Percentiles rank a stretch among this genome's conserved stretches.
These are phyloP conservation scores for Suhomyces sp. DNA, from an alignment of 805 yeast species.

Conservation along the genomic window DNA sequence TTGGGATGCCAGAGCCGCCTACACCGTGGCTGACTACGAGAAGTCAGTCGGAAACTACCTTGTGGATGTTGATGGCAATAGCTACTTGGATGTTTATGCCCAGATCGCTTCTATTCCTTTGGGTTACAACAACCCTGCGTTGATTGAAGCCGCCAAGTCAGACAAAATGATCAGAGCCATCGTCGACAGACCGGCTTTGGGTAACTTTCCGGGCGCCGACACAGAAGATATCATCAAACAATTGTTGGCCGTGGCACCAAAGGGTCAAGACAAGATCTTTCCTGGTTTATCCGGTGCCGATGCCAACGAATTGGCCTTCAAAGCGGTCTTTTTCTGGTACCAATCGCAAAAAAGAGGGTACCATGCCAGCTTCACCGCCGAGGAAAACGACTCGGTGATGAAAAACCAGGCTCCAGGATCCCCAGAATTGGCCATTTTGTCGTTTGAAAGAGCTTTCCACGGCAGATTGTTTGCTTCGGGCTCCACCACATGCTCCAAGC, in stretches of 20 bases:
- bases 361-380: constrained; percentile 54
- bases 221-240: constrained; percentile 53
- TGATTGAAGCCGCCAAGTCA: constrained; percentile 64
- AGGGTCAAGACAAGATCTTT: constrained; percentile 74
- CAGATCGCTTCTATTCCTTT: constrained; percentile 84
- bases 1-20: constrained; percentile 69
- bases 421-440: constrained; percentile 79
- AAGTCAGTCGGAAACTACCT: constrained; percentile 78
- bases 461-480: constrained; percentile 93
- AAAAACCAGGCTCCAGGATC: constrained; percentile 82
- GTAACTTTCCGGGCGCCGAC: constrained; percentile 53
- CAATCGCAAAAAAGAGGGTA: constrained; percentile 67
- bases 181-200: constrained; percentile 81
- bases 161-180: constrained; percentile 70
- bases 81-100: constrained; percentile 69
- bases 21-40: constrained; percentile 72
- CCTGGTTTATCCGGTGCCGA: constrained; percentile 82
- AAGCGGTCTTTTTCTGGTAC: constrained; percentile 83
- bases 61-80: constrained; percentile 77
- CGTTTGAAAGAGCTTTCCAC: constrained; percentile 88
- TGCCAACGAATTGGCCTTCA: constrained; percentile 85
- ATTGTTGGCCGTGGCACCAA: constrained; percentile 67
- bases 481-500: constrained; percentile 89
- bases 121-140: constrained; percentile 82
- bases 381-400: constrained; percentile 76